Percentiles rank a stretch among this genome's conserved stretches.
Conservation (phyloP, 345 rosid genomes). For the Dimocarpus longan region DNA sequence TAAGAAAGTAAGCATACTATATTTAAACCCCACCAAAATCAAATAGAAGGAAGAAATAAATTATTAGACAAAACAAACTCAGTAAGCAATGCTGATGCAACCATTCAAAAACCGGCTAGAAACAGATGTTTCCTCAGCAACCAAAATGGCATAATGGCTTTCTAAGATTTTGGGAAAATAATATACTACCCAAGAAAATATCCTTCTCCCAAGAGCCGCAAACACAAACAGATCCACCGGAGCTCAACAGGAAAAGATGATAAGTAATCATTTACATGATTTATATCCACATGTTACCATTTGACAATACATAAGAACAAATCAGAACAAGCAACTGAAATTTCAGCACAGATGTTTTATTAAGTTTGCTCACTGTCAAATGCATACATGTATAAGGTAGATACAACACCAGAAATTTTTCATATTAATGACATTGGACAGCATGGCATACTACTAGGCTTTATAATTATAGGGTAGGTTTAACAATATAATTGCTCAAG, state of each 20-base stretch:
- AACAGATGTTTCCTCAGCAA: constrained; percentile 6
- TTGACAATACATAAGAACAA: not conserved
- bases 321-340: not conserved
- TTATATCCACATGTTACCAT: not conserved
- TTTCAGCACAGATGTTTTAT: not conserved
- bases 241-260: not conserved
- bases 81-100: not conserved
- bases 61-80: not conserved
- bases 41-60: not conserved
- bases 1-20: not conserved
- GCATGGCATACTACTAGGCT: not conserved
- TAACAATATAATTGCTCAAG: not conserved
- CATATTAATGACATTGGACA: not conserved
- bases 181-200: not conserved
- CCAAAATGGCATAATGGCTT: not conserved
- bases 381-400: not conserved
- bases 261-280: not conserved
- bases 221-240: not conserved
- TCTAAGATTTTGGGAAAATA: not conserved
- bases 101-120: not conserved
- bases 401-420: not conserved
- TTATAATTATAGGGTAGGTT: not conserved
- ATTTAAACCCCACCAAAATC: constrained; percentile 12
- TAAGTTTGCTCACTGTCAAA: not conserved
- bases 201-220: not conserved